phyloP scores from a whole-genome alignment of 495 filamentous ascomycete genomes.

The Glutinoglossum americanum region DNA sequence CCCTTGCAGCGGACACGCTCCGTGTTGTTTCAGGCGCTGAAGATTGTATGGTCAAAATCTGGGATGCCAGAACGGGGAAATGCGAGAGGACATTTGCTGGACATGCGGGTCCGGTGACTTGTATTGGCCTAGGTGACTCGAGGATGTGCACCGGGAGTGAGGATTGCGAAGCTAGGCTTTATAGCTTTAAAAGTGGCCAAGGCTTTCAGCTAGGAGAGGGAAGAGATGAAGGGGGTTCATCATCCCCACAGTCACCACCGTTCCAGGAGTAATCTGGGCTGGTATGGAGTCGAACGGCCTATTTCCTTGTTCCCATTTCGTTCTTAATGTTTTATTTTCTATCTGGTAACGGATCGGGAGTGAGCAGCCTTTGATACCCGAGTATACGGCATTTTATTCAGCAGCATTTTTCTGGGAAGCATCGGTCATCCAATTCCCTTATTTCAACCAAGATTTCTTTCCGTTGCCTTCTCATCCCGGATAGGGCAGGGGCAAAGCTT shows the following conservation, averaged over 20 bases:
- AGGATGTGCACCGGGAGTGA: constrained; percentile 79
- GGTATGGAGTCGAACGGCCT: neutral
- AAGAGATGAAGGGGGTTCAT: neutral
- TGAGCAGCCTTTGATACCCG: too few species aligned
- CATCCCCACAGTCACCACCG: neutral
- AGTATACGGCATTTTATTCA: too few species aligned
- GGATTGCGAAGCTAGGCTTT: constrained; percentile 75
- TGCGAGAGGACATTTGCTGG: constrained; percentile 83
- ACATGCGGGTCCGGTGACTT: constrained; percentile 77
- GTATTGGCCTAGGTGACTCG: constrained; percentile 72
- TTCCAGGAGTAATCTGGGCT: neutral
- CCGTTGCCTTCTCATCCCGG: too few species aligned
- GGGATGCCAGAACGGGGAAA: constrained; percentile 78
- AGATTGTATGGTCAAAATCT: constrained; percentile 90
- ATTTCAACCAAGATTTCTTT: too few species aligned
- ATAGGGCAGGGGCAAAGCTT: too few species aligned
- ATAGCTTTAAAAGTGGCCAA: constrained; percentile 33
- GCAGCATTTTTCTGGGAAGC: too few species aligned
- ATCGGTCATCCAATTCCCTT: too few species aligned
- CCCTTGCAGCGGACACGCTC: constrained; percentile 74
- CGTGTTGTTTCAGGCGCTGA: constrained; percentile 75
- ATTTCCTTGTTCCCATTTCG: too few species aligned
- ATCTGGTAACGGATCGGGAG: too few species aligned
- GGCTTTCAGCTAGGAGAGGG: neutral
- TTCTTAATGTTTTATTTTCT: too few species aligned